phyloP scores from a whole-genome alignment of 805 yeast genomes.

The Metschnikowia gelsemii region DNA sequence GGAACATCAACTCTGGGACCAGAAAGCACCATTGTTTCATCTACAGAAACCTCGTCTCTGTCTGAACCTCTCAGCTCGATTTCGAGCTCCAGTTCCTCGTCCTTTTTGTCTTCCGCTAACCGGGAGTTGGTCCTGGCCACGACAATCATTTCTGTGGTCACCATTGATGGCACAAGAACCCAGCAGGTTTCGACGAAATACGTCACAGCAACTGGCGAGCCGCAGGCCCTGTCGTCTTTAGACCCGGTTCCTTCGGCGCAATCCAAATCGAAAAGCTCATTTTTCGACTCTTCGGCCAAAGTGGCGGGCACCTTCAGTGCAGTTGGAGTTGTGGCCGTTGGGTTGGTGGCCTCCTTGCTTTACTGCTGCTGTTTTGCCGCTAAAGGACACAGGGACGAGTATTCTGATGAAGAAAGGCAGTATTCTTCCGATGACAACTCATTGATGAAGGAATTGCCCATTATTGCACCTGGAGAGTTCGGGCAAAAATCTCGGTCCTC shows the following conservation, averaged over 20 bases:
- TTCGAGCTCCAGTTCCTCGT: neutral
- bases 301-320: conserved; percentile 85
- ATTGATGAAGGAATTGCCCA: conserved; percentile 22
- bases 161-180: conserved; percentile 34
- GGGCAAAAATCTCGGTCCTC: conserved; percentile 14
- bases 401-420: conserved; percentile 41
- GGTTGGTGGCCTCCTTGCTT: conserved; percentile 42
- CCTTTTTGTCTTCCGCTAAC: neutral
- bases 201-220: conserved; percentile 21
- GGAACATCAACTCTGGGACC: neutral
- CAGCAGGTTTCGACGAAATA: conserved; percentile 24
- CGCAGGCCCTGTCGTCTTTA: conserved; percentile 13
- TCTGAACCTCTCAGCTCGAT: neutral
- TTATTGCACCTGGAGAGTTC: conserved; percentile 10
- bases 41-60: neutral
- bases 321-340: conserved; percentile 63
- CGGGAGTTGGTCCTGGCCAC: conserved; percentile 23
- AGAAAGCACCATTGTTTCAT: neutral
- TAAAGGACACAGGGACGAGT: conserved; percentile 24
- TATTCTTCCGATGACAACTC: conserved; percentile 35
- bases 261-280: conserved; percentile 32
- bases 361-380: conserved; percentile 38
- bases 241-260: conserved; percentile 5
- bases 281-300: conserved; percentile 68
- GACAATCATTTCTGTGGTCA: conserved; percentile 32